Base-by-base conservation (phyloP, 2,329 filamentous ascomycete genomes). In the Metarhizium sp. region DNA sequence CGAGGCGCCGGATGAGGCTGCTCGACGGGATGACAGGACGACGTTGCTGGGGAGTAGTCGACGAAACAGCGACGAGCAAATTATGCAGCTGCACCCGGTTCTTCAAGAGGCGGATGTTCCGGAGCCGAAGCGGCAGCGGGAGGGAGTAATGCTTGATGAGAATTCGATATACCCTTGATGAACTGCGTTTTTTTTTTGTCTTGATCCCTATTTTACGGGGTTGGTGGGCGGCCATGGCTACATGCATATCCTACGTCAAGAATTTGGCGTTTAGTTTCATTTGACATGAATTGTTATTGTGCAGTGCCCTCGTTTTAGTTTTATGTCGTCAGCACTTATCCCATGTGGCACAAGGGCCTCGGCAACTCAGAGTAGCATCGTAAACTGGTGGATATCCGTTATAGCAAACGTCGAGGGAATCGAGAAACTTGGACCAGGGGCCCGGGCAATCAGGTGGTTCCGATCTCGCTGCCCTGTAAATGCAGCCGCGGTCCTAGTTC, bases 51-150 rank as follows among this genome's bases (percentile, higher is more conserved):
- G 62, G 13, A 60, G 60, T 30, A 58, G 55, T 25, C 62, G 61
- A 40, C 60, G 55, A 49, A 57, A 60, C 45, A 67, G 64, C 18
- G 55, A 61, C 16, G 60, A 65, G 18, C 11, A 47, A 14, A 38
- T 40, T 40, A 51, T 48, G 53, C 20, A 38, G 8, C 10, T 16
- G 4, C 25, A 14, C 3, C 48, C 47, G 16, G 47, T 54, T 43
- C 63, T 55, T 43, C 64, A 68, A 52, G 66, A 63, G 29, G 62
- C 38, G 13, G 66, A 68, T 51, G 50, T 66, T 48, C 57, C 58
- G 25, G 63, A 68, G 55, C 60, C 64, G n/a, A 64, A 59, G 52
- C 64, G 66, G 65, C 60, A 63, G 36, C 45, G 45, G 49, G 45
- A 42, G 20, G 49, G 45, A 42, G 20, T 49, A 54, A 49, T 16